Evolutionary conservation across 345 rosid species (phyloP), one percentile per base, ranked within the genome.

Genomic region (Leavenworthia alabamica): DNA sequence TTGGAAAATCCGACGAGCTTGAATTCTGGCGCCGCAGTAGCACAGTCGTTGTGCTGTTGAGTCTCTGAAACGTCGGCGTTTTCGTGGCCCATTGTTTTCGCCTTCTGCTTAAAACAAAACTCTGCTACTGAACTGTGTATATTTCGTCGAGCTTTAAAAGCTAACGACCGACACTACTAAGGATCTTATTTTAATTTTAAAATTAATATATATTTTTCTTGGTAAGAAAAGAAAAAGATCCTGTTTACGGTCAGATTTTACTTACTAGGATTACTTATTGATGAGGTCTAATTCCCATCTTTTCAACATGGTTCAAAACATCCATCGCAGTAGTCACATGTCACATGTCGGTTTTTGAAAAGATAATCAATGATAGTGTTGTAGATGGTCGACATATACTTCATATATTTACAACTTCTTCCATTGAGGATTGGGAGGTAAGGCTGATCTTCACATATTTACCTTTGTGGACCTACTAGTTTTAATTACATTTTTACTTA

Each of bases 1-100:
- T 86, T 83, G 40, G 76, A 64, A 64, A 79, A 86, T 0, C 96
- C 96, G 40, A 80, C 88, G 8, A 91, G 88, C 75, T 81, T 78
- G 56, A 84, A 84, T 5, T 35, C 72, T 22, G 54, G 55, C 2
- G 75, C 35, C 1, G 35, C 27, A 7, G 54, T 6, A 17, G 7
- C 41, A 8, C 17, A 37, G 29, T 20, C 41, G 28, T 42, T 7
- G n/a, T 56, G 54, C 0, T 41, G 61, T 0, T 43, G 61, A 44
- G 1, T 64, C 20, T 71, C 66, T 0, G 49, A 56, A 41, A 64
- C 60, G 56, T 20, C 23, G 1, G 27, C 48, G 66, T 50, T 71
- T 10, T 51, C 17, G 27, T 64, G 27, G 0, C 66, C 66, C 75
- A 71, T 71, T 32, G 57, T 5, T 61, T 23, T 68, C 36, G 7